Evolutionary conservation across 371 early-diverging fungal genomes (phyloP).

Genomic region (Dichotomocladium elegans): DNA sequence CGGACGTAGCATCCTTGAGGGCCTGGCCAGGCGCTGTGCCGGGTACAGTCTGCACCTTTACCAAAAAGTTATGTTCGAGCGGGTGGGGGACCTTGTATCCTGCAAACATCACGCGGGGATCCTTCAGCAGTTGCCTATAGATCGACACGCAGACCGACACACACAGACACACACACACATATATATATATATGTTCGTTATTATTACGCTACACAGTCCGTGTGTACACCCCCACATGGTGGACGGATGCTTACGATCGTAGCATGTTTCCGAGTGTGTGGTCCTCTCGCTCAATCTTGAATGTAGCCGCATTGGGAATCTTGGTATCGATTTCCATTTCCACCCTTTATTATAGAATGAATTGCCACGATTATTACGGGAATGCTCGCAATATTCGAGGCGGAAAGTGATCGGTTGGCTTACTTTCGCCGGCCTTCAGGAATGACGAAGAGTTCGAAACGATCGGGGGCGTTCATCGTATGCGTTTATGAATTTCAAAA

Average conservation of each 20-base stretch:
- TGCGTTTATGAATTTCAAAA: not conserved
- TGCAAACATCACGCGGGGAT: conserved; percentile 92
- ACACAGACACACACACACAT: too few relatives aligned
- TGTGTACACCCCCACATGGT: not conserved
- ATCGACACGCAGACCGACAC: too few relatives aligned
- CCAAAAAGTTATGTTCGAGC: conserved; percentile 84
- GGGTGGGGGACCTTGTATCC: conserved; percentile 99
- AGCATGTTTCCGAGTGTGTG: conserved; percentile 96
- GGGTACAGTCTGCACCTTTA: conserved; percentile 90
- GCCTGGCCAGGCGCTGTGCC: conserved; percentile 83
- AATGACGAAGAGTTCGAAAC: conserved; percentile 85
- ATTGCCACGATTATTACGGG: too few relatives aligned
- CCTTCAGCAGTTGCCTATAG: conserved; percentile 81
- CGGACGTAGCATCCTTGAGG: conserved; percentile 72
- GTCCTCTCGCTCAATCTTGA: conserved; percentile 93
- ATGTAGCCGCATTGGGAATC: conserved; percentile 92
- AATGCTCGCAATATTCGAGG: too few relatives aligned
- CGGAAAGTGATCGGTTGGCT: not conserved
- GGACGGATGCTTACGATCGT: conserved; percentile 61
- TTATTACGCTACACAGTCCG: not conserved
- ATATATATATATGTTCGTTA: not conserved
- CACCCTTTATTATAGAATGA: conserved; percentile 50
- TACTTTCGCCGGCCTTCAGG: conserved; percentile 90
- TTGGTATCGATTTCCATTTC: conserved; percentile 84
- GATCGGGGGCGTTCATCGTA: conserved; percentile 89